Conservation (phyloP, 768 basidiomycete genomes). For the Leccinum broughii region DNA sequence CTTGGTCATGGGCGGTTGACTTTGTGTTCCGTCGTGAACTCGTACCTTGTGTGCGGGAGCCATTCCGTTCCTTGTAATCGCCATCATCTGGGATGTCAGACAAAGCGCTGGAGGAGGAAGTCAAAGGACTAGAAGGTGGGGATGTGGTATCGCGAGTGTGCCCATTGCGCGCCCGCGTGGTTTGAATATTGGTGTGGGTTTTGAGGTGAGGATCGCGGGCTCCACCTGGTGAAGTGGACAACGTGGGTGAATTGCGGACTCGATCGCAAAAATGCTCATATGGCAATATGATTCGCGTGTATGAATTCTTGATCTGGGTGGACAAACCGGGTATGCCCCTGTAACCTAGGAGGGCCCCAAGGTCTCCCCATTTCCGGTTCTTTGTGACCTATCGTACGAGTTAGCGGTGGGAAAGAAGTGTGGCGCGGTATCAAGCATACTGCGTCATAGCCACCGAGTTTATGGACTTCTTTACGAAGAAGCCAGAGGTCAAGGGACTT, state of each 20-base stretch:
- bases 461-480: constrained; percentile 87
- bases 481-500: constrained; percentile 93
- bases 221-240: constrained; percentile 39
- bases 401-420: constrained; percentile 29
- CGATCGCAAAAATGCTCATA: constrained; percentile 88
- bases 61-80: constrained; percentile 58
- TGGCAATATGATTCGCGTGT: constrained; percentile 89
- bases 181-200: constrained; percentile 53
- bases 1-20: constrained; percentile 53
- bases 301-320: constrained; percentile 87
- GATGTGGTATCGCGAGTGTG: constrained; percentile 49
- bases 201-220: constrained; percentile 53
- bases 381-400: constrained; percentile 63
- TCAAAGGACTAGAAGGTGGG: constrained; percentile 72
- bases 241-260: constrained; percentile 61
- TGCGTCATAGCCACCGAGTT: constrained; percentile 82
- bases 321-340: constrained; percentile 79
- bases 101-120: constrained; percentile 73
- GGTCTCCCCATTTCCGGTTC: constrained; percentile 83
- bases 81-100: constrained; percentile 81
- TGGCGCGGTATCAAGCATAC: constrained; percentile 47
- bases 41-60: constrained; percentile 38
- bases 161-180: constrained; percentile 38
- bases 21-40: constrained; percentile 54
- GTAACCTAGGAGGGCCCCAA: constrained; percentile 83